Evolutionary conservation across 2,329 filamentous ascomycete species (phyloP), one percentile per base, ranked within the genome.

Genomic region (Pseudocercospora musae): DNA sequence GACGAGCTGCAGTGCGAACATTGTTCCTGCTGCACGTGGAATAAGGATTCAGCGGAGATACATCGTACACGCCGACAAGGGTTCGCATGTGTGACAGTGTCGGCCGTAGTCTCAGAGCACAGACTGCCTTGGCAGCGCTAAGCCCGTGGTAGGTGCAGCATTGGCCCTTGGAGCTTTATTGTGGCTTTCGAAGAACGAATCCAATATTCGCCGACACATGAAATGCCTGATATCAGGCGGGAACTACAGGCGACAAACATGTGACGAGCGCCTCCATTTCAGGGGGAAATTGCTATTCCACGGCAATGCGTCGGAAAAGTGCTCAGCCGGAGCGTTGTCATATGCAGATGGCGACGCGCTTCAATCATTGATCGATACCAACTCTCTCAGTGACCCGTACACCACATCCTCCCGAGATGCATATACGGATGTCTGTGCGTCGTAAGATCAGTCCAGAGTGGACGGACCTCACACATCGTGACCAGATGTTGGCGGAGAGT

Each of bases 11-110:
- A 59, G 29, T 53, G 33, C 62, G 62, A 61, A 53, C 62, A 64
- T 64, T 62, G 62, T 64, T 57, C 62, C 57, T 59, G 59, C 62
- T 59, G 59, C 62, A 62, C 59, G 62, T 57, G 62, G 23, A 3
- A n/a, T n/a, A n/a, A n/a, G 23, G 44, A 18, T 33, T 49, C 29
- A 31, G 50, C 50, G 58, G 57, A 23, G 29, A 49, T 52, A 46
- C 49, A 29, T n/a, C n/a, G n/a, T n/a, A n/a, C n/a, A n/a, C n/a
- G 57, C 10, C 25, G 21, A 23, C 29, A 52, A 59, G 29, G 37
- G 37, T 40, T 40, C 31, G 23, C 33, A 29, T 48, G 58, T 60
- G 58, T 48, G 37, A 60, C 50, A n/a, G n/a, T n/a, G n/a, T n/a
- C n/a, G n/a, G n/a, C n/a, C n/a, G n/a, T n/a, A n/a, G n/a, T n/a